Evolutionary conservation across 345 rosid species (phyloP).

Genomic region (Xanthoceras sorbifolium): DNA sequence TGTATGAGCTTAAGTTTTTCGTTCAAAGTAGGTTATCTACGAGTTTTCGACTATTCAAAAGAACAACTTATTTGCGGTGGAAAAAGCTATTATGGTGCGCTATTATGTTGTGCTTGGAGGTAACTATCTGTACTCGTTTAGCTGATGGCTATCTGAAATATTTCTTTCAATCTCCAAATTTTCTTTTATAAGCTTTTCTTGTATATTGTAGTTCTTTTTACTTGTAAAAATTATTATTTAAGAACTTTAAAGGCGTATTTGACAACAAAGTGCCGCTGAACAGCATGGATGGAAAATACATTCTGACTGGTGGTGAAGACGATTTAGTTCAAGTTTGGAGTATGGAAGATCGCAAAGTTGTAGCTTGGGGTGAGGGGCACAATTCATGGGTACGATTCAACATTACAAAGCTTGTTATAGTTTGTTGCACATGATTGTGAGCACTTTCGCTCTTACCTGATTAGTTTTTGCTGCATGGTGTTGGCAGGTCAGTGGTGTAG

Average conservation of each 20-base stretch:
- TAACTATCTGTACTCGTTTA: constrained; percentile 22
- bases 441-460: constrained; percentile 22
- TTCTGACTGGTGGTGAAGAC: constrained; percentile 98
- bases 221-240: constrained; percentile 1
- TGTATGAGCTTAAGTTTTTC: constrained; percentile 19
- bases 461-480: constrained; percentile 27
- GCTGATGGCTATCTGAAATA: constrained; percentile 12
- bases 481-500: constrained; percentile 97
- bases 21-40: constrained; percentile 69
- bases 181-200: neutral
- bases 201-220: constrained; percentile 1
- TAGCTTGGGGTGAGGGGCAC: constrained; percentile 99
- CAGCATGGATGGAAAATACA: constrained; percentile 96
- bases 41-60: constrained; percentile 82
- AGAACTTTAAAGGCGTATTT: constrained; percentile 11
- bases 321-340: constrained; percentile 99
- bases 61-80: constrained; percentile 68
- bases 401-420: constrained; percentile 1
- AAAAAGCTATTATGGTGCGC: constrained; percentile 81
- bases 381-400: constrained; percentile 88
- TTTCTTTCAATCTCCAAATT: constrained; percentile 3
- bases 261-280: constrained; percentile 31
- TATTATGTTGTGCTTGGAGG: constrained; percentile 85
- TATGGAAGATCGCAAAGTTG: constrained; percentile 97
- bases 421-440: constrained; percentile 18